Base-by-base conservation (phyloP, 164 flowering plant genomes). In the Sedum album region DNA sequence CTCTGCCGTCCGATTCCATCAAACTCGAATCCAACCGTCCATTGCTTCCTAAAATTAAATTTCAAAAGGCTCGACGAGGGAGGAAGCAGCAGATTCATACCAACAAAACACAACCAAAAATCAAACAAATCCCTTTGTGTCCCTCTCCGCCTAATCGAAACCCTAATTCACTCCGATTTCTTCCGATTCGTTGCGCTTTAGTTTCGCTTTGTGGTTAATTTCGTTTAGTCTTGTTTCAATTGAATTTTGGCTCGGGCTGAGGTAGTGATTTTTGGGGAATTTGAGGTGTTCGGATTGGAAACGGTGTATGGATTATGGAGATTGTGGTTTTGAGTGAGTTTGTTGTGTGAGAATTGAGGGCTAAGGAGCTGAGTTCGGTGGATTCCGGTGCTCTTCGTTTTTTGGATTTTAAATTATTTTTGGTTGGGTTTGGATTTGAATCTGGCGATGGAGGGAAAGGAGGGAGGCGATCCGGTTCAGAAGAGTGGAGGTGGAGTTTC, bases 31-130 rank as follows among this genome's bases (percentile, higher is more conserved):
- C 33, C 14, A 30, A 28, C 33, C 35, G 62, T 57, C 62, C 62
- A 57, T 57, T 6, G 33, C 5, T 57, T 28, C 62, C 31, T 18
- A 7, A 57, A 57, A 13, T 57, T 57, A 33, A 57, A 57, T 57
- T 57, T 57, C 62, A 57, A 57, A 57, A 57, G 62, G 62, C 62
- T 57, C 33, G 33, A 57, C 11, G 33, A 57, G 33, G 33, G 62
- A 57, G 57, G 57, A 51, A 17, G 21, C 38, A 48, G 33, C 5
- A 57, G 62, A 57, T 57, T 26, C 57, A 26, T 15, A 55, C 5
- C 17, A 23, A 14, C 20, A 17, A 28, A 57, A 30, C 31, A 57
- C 62, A 57, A 57, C 17, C 31, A 57, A 28, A 30, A 13, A 13
- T 31, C 9, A 57, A 57, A 7, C 61, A 26, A 57, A 11, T 33